Percentiles rank a stretch among this genome's conserved stretches.
Conservation (phyloP, 768 basidiomycete species). For the Rhodotorula babjevae region DNA sequence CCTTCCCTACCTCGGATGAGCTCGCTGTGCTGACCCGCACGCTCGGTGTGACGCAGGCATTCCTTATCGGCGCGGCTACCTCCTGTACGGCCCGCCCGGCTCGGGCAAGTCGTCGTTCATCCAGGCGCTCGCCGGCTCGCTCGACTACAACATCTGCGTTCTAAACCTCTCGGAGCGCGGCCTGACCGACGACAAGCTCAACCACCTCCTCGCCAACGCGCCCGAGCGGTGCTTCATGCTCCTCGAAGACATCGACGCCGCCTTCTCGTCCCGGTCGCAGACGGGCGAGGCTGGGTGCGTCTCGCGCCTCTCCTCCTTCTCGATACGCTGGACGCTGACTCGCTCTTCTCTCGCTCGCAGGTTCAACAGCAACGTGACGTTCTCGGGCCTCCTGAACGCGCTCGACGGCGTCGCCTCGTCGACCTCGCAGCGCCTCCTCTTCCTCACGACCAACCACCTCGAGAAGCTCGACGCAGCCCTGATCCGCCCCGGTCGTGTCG, state of each 20-base stretch:
- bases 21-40: no score
- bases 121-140: conserved; percentile 85
- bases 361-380: conserved; percentile 91
- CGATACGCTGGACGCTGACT: no score
- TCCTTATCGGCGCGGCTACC: conserved; percentile 91
- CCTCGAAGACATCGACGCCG: conserved; percentile 95
- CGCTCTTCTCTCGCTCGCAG: conserved; percentile 48
- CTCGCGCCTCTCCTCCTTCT: neutral
- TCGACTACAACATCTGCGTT: conserved; percentile 92
- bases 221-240: conserved; percentile 91
- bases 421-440: conserved; percentile 86
- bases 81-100: conserved; percentile 91
- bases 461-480: conserved; percentile 85
- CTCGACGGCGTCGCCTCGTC: conserved; percentile 96
- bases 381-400: conserved; percentile 94
- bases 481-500: conserved; percentile 91
- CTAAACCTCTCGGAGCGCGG: conserved; percentile 94
- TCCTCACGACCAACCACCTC: conserved; percentile 98
- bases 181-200: conserved; percentile 91
- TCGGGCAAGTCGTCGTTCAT: conserved; percentile 99
- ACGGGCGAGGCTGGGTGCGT: conserved; percentile 85
- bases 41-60: conserved; percentile 60
- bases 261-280: conserved; percentile 87
- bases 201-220: conserved; percentile 83
- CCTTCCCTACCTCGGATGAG: no score